phyloP scores from a whole-genome alignment of 1,284 basidiomycete genomes.

The Cryptococcus sp. region DNA sequence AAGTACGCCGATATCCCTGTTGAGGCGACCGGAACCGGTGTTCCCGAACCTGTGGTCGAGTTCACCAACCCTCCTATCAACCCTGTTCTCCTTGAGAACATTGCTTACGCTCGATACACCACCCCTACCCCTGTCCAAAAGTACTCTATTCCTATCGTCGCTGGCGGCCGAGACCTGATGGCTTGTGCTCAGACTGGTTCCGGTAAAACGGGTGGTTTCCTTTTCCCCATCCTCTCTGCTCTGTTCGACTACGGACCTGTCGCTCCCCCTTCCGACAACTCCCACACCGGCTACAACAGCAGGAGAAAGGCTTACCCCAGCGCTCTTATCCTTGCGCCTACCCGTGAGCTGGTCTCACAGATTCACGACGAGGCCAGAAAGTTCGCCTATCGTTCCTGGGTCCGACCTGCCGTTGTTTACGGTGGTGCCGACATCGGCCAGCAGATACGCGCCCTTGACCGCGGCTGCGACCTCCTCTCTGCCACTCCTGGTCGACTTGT shows the following conservation, averaged over 20 bases:
- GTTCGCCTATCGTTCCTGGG: conserved; percentile 99
- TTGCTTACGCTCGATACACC: conserved; percentile 85
- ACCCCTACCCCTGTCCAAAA: conserved; percentile 99
- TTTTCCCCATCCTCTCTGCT: conserved; percentile 97
- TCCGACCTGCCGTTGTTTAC: conserved; percentile 97
- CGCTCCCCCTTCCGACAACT: conserved; percentile 58
- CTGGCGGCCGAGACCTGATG: conserved; percentile 89
- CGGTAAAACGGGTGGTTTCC: conserved; percentile 97
- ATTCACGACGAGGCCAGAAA: conserved; percentile 99
- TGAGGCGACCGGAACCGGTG: conserved; percentile 92
- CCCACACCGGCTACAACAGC: conserved; percentile 64
- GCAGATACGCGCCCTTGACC: conserved; percentile 92
- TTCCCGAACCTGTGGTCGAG: conserved; percentile 85
- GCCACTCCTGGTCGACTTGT: conserved; percentile 99
- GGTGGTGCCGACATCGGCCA: conserved; percentile 97
- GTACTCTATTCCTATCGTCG: conserved; percentile 98
- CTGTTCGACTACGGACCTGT: conserved; percentile 84
- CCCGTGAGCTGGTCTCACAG: conserved; percentile 97
- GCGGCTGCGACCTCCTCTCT: conserved; percentile 93
- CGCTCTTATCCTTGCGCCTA: conserved; percentile 93
- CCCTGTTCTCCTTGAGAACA: conserved; percentile 92
- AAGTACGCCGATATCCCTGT: conserved; percentile 99
- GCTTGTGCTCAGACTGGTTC: conserved; percentile 99
- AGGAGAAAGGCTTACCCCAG: conserved; percentile 91
- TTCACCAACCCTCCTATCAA: conserved; percentile 92